phyloP scores from a whole-genome alignment of 2,329 filamentous ascomycete species.

The Aspergillus tubingensis region DNA sequence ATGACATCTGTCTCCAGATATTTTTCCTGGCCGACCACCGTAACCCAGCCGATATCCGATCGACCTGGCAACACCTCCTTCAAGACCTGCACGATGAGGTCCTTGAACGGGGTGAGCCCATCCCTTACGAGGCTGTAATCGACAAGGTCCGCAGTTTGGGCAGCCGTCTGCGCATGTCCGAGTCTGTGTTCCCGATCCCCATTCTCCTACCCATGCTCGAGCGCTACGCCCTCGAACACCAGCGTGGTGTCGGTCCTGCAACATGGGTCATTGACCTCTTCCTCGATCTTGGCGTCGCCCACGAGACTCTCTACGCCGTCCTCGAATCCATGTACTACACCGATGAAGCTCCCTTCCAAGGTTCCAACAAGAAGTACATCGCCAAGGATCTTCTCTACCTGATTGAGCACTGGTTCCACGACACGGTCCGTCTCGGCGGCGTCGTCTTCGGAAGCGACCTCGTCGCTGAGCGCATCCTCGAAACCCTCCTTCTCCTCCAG shows the following conservation, averaged over 20 bases:
- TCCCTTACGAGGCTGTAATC: constrained; percentile 52
- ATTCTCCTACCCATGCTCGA: constrained; percentile 59
- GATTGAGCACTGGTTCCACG: constrained; percentile 61
- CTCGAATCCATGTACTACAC: constrained; percentile 69
- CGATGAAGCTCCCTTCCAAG: constrained; percentile 65
- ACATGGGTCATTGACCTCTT: constrained; percentile 68
- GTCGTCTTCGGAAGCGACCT: constrained; percentile 62
- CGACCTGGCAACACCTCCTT: constrained; percentile 83
- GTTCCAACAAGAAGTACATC: constrained; percentile 57
- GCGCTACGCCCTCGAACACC: constrained; percentile 53
- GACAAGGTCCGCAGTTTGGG: constrained; percentile 61
- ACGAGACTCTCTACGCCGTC: constrained; percentile 62
- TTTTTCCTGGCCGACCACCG: constrained; percentile 91
- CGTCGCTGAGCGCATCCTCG: constrained; percentile 53
- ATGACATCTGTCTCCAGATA: constrained; percentile 89
- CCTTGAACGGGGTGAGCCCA: constrained; percentile 42
- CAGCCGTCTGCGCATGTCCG: constrained; percentile 57
- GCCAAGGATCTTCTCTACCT: constrained; percentile 65
- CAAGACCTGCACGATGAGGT: constrained; percentile 66
- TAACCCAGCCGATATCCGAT: constrained; percentile 77
- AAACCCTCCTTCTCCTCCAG: constrained; percentile 49
- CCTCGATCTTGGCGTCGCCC: constrained; percentile 62
- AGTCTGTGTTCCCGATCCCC: constrained; percentile 58
- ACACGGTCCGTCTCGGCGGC: constrained; percentile 57
- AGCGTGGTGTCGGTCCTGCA: constrained; percentile 49